Evolutionary conservation across 2,329 filamentous ascomycete species (phyloP).

Genomic region (Dactylellina sp.): DNA sequence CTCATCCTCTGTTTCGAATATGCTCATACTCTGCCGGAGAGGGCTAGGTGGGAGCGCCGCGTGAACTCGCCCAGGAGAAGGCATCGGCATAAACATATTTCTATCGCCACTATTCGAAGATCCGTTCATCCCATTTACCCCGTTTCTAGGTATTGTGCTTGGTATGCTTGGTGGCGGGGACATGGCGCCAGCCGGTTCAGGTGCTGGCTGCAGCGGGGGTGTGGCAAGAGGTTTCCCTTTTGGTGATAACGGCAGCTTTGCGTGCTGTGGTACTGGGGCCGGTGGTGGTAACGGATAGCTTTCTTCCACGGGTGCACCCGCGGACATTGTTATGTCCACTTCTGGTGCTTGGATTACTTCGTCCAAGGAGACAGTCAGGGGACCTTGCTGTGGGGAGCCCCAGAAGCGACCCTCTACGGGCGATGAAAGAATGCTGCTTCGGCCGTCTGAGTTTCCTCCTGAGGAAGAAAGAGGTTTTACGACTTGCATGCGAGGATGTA

Average conservation of each 20-base stretch:
- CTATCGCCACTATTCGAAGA: constrained; percentile 16
- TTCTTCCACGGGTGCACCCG: constrained; percentile 5
- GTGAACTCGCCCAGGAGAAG: constrained; percentile 39
- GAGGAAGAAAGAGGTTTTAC: constrained; percentile 27
- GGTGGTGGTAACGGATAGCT: constrained; percentile 44
- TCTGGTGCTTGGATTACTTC: constrained; percentile 23
- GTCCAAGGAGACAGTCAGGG: constrained; percentile 23
- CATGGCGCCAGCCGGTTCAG: constrained; percentile 14
- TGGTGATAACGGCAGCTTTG: constrained; percentile 37
- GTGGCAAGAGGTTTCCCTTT: constrained; percentile 6
- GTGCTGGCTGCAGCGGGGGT: constrained; percentile 2
- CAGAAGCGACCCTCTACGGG: constrained; percentile 38
- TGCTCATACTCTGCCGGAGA: constrained; percentile 55
- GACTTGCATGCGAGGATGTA: constrained; percentile 50
- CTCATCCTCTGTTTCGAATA: constrained; percentile 39
- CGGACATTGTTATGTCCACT: constrained; percentile 22
- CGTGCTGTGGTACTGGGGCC: constrained; percentile 46
- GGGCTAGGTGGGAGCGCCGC: constrained; percentile 48
- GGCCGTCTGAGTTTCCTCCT: neutral
- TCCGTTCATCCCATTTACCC: constrained; percentile 5
- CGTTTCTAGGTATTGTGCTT: constrained; percentile 13
- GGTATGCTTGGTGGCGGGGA: constrained; percentile 31
- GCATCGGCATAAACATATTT: constrained; percentile 50
- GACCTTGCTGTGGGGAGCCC: constrained; percentile 14
- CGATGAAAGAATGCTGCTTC: constrained; percentile 27